phyloP scores from a whole-genome alignment of 2,329 filamentous ascomycete species.

The Sporothrix variecibatus region DNA sequence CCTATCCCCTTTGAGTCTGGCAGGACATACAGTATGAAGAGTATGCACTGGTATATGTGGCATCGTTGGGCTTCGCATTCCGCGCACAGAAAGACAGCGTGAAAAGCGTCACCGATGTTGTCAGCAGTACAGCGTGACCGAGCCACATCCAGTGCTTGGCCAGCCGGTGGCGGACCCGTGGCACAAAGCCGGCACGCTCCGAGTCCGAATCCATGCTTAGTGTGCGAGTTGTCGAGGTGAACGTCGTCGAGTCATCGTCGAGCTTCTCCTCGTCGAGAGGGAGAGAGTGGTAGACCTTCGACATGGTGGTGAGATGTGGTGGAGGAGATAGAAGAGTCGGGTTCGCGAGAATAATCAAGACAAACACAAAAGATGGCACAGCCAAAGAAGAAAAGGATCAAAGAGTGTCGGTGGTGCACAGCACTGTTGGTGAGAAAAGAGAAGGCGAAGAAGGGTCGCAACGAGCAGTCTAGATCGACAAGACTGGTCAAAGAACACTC shows the following conservation, averaged over 20 bases:
- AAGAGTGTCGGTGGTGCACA: slow-evolving; percentile 19
- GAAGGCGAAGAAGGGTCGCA: slow-evolving; percentile 7
- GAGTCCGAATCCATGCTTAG: slow-evolving; percentile 27
- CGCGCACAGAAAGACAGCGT: slow-evolving; percentile 44
- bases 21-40: slow-evolving; percentile 43
- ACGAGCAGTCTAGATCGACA: slow-evolving; percentile 15
- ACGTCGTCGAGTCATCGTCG: slow-evolving; percentile 23
- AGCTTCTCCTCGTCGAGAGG: slow-evolving; percentile 44
- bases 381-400: neutral
- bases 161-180: slow-evolving; percentile 19
- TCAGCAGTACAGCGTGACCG: slow-evolving; percentile 44
- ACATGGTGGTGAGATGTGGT: slow-evolving; percentile 34
- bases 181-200: slow-evolving; percentile 22
- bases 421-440: slow-evolving; percentile 9
- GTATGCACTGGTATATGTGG: slow-evolving; percentile 42
- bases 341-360: neutral
- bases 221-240: slow-evolving; percentile 21
- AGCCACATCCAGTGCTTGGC: slow-evolving; percentile 44
- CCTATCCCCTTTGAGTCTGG: neutral
- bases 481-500: slow-evolving; percentile 13
- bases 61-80: slow-evolving; percentile 40
- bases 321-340: slow-evolving; percentile 15
- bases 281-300: slow-evolving; percentile 41
- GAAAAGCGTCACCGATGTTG: slow-evolving; percentile 45
- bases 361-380: slow-evolving; percentile 16